Base-by-base conservation (phyloP, 257 asterid genomes). In the Fraxinus excelsior region DNA sequence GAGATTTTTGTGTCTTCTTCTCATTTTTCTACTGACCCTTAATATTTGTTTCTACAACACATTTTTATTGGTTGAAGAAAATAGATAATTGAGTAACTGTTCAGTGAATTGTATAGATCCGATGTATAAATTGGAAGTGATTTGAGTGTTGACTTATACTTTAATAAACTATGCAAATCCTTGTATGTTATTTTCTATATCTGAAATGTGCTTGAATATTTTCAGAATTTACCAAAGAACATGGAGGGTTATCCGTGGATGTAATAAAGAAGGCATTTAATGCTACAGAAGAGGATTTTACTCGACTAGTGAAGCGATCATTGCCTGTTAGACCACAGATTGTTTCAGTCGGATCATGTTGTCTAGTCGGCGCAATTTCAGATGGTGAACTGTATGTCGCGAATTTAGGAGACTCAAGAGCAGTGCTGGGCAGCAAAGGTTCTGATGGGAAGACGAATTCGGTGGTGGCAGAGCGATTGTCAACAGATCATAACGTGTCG, bases 321-420 rank as follows among this genome's bases (percentile, higher is more conserved):
- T 78, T 93, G 80, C 86, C 90, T 1, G 23, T 80, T 62, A 90
- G 79, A 67, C 97, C 98, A 1, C 90, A 91, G 83, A 91, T 96
- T 82, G 96, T 94, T 80, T 89, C 98, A 0, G 97, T 87, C 65
- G 99, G 99, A 66, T 91, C 98, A 0, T 96, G 99, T 76, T 91
- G 98, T 79, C 87, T 96, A 38, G 87, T 96, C 16, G 99, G 99
- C 76, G 97, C 97, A 7, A 91, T 96, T 80, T 87, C 98, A 3
- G 85, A 88, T 5, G 96, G 92, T 13, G 82, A 90, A 80, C 71
- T 95, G 78, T 89, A 86, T 44, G 96, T 95, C 26, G 99, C 97
- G 0, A 95, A 93, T 79, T 85, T 93, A 85, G 99, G 99, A 60
- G 99, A 95, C 81, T 95, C 98, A 1, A 95, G 99, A 74, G 98